Evolutionary conservation across 2,329 filamentous ascomycete genomes (phyloP).

Genomic region (Paracamarosporium sp.): DNA sequence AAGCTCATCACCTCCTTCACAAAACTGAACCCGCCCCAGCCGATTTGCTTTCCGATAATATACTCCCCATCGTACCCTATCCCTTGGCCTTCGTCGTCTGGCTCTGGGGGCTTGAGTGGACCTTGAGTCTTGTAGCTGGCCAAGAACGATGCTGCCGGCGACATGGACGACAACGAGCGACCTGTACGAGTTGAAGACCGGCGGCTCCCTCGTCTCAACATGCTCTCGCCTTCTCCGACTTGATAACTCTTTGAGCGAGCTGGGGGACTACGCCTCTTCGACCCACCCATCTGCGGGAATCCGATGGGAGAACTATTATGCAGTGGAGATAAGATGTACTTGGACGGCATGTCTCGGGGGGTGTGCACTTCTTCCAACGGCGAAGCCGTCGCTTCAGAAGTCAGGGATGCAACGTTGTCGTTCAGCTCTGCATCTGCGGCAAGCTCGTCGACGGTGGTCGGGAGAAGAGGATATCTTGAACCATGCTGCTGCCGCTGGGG

Average conservation of each 20-base stretch:
- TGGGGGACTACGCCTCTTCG: conserved; percentile 26
- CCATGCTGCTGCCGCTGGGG: conserved; percentile 32
- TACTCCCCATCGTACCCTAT: conserved; percentile 67
- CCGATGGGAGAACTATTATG: conserved; percentile 43
- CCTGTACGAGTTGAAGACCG: conserved; percentile 57
- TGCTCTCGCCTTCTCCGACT: conserved; percentile 37
- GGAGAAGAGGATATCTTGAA: conserved; percentile 43
- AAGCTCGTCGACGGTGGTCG: conserved; percentile 42
- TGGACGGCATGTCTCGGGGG: conserved; percentile 40
- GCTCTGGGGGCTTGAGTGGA: conserved; percentile 54
- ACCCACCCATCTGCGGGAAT: conserved; percentile 37
- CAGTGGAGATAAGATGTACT: conserved; percentile 45
- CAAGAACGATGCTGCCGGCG: conserved; percentile 64
- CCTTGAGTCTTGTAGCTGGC: conserved; percentile 56
- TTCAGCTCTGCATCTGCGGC: conserved; percentile 31
- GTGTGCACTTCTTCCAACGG: conserved; percentile 48
- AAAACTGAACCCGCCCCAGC: conserved; percentile 69
- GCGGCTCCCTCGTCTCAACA: conserved; percentile 44
- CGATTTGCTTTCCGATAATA: conserved; percentile 71
- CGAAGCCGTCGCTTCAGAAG: conserved; percentile 51
- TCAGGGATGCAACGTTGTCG: conserved; percentile 50
- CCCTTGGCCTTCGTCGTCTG: conserved; percentile 72
- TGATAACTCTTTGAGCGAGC: conserved; percentile 42
- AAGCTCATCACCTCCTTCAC: conserved; percentile 73
- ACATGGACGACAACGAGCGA: conserved; percentile 57